These are phyloP conservation scores for Lipomyces yamanashiensis DNA, from an alignment of 805 yeast species.

Conservation along the genomic window DNA sequence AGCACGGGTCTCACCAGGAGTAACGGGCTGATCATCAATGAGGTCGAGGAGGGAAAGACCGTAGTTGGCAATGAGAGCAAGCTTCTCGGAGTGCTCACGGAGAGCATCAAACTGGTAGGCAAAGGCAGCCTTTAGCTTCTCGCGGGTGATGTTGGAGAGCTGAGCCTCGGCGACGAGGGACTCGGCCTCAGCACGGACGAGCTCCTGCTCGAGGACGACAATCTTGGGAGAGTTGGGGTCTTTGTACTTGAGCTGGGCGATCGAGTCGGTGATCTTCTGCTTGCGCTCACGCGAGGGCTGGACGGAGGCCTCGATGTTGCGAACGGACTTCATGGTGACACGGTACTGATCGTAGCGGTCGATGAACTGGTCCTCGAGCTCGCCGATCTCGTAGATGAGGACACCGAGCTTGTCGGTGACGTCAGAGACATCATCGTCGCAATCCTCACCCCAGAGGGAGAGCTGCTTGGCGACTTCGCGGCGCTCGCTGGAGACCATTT, in stretches of 20 bases:
- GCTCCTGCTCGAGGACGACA: conserved; percentile 93
- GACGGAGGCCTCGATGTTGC: conserved; percentile 96
- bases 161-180: conserved; percentile 99
- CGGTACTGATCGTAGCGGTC: conserved; percentile 99
- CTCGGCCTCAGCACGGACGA: conserved; percentile 99
- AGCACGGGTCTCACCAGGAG: conserved; percentile 99
- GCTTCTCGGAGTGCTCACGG: conserved; percentile 93
- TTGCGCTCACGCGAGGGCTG: conserved; percentile 98
- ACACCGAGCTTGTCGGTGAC: conserved; percentile 98
- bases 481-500: conserved; percentile 90
- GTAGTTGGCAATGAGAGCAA: conserved; percentile 97
- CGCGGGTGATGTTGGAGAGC: conserved; percentile 96
- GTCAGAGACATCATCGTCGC: conserved; percentile 96
- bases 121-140: conserved; percentile 95
- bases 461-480: conserved; percentile 96
- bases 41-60: conserved; percentile 96
- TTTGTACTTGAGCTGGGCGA: conserved; percentile 96
- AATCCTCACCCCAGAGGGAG: conserved; percentile 96
- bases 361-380: conserved; percentile 96
- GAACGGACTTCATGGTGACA: conserved; percentile 88
- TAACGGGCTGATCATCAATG: conserved; percentile 94
- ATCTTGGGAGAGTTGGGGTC: conserved; percentile 98
- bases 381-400: conserved; percentile 92
- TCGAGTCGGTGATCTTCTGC: conserved; percentile 95
- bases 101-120: conserved; percentile 94